Base-by-base conservation (phyloP, 768 basidiomycete species). In the Termitomyces sp. region DNA sequence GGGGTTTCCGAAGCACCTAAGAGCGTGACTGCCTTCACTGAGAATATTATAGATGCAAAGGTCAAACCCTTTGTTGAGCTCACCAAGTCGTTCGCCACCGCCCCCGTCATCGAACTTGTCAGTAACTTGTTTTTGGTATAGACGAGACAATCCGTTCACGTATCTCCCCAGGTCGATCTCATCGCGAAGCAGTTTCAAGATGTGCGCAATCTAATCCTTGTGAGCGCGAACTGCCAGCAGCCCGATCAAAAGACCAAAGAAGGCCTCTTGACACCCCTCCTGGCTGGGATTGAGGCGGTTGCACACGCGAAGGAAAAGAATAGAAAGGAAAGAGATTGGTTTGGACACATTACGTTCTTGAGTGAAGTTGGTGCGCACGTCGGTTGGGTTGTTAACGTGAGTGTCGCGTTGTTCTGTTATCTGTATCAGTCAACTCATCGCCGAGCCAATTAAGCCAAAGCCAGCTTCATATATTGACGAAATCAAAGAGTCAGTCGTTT, bases 321-420 rank as follows among this genome's bases (percentile, higher is more conserved):
- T 60, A 75, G 90, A 60, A 84, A 86, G 68, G 87, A 90, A 54
- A 79, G 88, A 55, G 89, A 93, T 47, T 94, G 90, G 86, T 84
- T 82, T 64, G 85, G 82, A 44, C 92, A 95, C 67, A 76, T 98
- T 26, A 85, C 83, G 31, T 82, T 86, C 26, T 77, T 97, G n/a
- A 83, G 87, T 3, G 94, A 95, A 66, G 92, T 90, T 20, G 86
- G 84, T 0, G 80, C 88, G 5, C 84, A 80, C 20, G 84, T 92
- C 60, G 95, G 88, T 24, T 99, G 97, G 97, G 85, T 98, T 44
- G 80, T 86, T 33, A 76, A 84, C 51, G 95, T 95, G 65, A 70
- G 92, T 76, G 5, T 16, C 24, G 12, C 22, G 42, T 45, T 28
- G 12, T 15, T 20, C 29, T 34, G 24, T 41, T 54, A 36, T 41